Conservation (phyloP, 148 eudicot species). For the Heliosperma pusillum region DNA sequence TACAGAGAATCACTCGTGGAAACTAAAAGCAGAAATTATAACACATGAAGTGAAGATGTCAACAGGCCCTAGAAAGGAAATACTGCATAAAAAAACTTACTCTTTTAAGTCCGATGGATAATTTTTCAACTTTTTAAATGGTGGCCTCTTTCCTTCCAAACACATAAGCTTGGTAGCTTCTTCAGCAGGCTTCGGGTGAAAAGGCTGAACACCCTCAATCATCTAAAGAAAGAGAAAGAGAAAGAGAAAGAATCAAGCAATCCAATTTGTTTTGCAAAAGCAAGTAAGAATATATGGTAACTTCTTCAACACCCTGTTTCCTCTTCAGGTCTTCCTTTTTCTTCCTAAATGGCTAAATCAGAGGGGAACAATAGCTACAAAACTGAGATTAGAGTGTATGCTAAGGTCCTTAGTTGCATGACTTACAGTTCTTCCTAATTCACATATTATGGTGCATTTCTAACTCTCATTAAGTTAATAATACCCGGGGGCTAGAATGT, state of each 20-base stretch:
- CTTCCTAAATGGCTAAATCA: background rate
- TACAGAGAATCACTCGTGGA: background rate
- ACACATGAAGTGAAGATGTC: background rate
- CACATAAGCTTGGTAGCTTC: constrained; percentile 69
- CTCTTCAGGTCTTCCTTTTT: background rate
- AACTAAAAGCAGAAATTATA: background rate
- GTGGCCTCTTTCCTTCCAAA: constrained; percentile 74
- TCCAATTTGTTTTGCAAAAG: background rate
- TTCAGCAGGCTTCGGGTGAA: constrained; percentile 70
- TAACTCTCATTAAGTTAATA: background rate
- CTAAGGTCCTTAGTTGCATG: background rate
- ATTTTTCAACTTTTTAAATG: constrained; percentile 65
- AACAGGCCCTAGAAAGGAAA: background rate
- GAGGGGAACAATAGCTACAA: background rate
- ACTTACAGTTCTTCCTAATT: background rate
- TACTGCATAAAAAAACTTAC: constrained; percentile 42
- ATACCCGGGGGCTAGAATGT: background rate
- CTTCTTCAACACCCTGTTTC: background rate
- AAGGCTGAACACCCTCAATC: constrained; percentile 86
- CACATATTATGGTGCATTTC: background rate
- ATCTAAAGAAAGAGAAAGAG: constrained; percentile 40
- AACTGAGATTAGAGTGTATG: background rate
- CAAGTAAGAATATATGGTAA: constrained; percentile 4
- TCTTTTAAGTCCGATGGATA: constrained; percentile 86
- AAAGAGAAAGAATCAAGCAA: constrained; percentile 3